Conservation (phyloP, 2,329 filamentous ascomycete species). For the Alternaria sp. region DNA sequence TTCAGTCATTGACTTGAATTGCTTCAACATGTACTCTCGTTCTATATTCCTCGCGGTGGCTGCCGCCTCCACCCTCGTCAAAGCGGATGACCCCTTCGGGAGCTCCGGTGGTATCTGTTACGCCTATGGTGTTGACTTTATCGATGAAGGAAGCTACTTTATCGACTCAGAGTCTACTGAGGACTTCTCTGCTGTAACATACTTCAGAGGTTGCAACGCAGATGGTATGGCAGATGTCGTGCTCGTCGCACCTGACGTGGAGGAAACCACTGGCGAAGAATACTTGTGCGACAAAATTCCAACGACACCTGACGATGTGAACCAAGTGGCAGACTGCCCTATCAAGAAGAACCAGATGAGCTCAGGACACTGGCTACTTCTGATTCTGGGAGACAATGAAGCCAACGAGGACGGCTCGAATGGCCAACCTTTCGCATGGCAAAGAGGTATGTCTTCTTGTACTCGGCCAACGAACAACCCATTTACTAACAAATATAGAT, state of each 20-base stretch:
- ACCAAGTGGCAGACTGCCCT: slow-evolving; percentile 52
- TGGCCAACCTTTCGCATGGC: slow-evolving; percentile 53
- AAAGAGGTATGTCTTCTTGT: slow-evolving; percentile 48
- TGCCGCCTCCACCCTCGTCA: slow-evolving; percentile 32
- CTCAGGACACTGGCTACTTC: slow-evolving; percentile 53
- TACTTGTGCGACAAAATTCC: slow-evolving; percentile 50
- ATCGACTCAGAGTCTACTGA: slow-evolving; percentile 53
- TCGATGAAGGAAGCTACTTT: slow-evolving; percentile 53
- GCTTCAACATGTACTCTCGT: slow-evolving; percentile 31
- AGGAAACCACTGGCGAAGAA: slow-evolving; percentile 47
- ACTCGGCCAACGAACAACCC: neutral
- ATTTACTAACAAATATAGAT: slow-evolving; percentile 26
- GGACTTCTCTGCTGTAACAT: slow-evolving; percentile 52
- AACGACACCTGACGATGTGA: slow-evolving; percentile 48
- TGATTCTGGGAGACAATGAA: slow-evolving; percentile 55
- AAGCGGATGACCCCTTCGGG: slow-evolving; percentile 13
- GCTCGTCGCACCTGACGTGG: slow-evolving; percentile 40
- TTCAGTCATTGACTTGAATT: slow-evolving; percentile 2
- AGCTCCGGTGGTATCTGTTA: slow-evolving; percentile 33
- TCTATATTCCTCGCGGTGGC: slow-evolving; percentile 29
- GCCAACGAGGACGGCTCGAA: slow-evolving; percentile 13
- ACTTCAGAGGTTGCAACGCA: slow-evolving; percentile 53
- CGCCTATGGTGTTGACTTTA: slow-evolving; percentile 52
- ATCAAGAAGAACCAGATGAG: slow-evolving; percentile 52
- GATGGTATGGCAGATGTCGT: slow-evolving; percentile 50